Evolutionary conservation across 345 rosid species (phyloP).

Genomic region (Eucalyptus regnans): DNA sequence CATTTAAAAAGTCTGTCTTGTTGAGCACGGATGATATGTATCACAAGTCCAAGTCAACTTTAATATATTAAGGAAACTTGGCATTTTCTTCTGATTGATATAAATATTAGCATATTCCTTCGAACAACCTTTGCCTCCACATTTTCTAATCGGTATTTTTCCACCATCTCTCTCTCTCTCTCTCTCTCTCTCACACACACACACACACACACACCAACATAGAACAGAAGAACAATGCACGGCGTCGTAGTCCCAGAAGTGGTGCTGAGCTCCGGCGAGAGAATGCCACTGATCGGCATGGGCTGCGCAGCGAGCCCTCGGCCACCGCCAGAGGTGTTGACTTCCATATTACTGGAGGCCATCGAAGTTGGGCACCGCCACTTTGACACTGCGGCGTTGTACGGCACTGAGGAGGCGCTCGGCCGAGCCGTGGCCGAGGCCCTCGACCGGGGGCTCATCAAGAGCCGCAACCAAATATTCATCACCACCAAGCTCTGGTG

Average conservation of each 20-base stretch:
- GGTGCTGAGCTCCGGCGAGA: constrained; percentile 14
- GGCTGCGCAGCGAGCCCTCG: not conserved
- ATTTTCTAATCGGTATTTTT: not conserved
- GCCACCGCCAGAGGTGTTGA: constrained; percentile 1
- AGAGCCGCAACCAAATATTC: constrained; percentile 36
- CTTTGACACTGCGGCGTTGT: constrained; percentile 52
- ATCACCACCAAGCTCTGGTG: constrained; percentile 59
- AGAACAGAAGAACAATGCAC: not conserved
- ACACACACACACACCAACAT: not conserved
- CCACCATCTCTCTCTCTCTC: not conserved
- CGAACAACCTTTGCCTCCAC: not conserved
- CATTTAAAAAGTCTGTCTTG: not conserved
- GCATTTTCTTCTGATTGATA: not conserved
- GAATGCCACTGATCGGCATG: constrained; percentile 29
- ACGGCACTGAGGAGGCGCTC: constrained; percentile 35
- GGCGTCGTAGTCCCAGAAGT: not conserved
- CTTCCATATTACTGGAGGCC: constrained; percentile 15
- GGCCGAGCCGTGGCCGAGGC: constrained; percentile 53
- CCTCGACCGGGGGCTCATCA: constrained; percentile 15
- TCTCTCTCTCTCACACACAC: no score
- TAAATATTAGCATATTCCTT: not conserved
- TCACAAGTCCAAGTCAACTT: not conserved
- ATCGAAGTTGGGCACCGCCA: constrained; percentile 56
- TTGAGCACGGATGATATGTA: not conserved
- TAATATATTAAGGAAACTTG: not conserved